These are phyloP conservation scores for Pezicula rhizophila DNA, from an alignment of 2,329 filamentous ascomycete species.

Conservation along the genomic window DNA sequence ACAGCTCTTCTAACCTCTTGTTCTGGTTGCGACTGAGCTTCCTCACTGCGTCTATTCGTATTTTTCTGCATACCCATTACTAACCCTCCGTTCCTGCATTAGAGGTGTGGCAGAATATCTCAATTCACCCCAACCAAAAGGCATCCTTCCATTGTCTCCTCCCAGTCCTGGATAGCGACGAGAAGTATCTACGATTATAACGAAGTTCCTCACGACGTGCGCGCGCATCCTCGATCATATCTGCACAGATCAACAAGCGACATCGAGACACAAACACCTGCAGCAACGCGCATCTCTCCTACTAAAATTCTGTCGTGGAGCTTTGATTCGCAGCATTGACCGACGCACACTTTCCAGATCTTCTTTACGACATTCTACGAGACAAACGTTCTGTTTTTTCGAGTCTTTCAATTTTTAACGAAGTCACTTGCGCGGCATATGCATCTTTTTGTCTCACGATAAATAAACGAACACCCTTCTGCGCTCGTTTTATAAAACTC, in stretches of 20 bases:
- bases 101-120: slow-evolving; percentile 23
- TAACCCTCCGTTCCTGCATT: slow-evolving; percentile 28
- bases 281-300: slow-evolving; percentile 26
- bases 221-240: slow-evolving; percentile 19
- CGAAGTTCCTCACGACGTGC: slow-evolving; percentile 18
- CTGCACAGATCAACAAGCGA: slow-evolving; percentile 27
- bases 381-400: slow-evolving; percentile 31
- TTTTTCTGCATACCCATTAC: slow-evolving; percentile 1
- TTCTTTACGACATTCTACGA: slow-evolving; percentile 38
- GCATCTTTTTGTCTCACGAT: slow-evolving; percentile 22
- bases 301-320: slow-evolving; percentile 25
- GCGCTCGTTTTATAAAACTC: slow-evolving; percentile 19
- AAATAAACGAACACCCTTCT: slow-evolving; percentile 19
- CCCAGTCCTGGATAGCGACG: slow-evolving; percentile 4
- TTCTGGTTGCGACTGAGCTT: not conserved
- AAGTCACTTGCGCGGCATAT: slow-evolving; percentile 21
- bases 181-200: slow-evolving; percentile 20
- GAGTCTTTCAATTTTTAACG: slow-evolving; percentile 23
- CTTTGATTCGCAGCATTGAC: slow-evolving; percentile 26
- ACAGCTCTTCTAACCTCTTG: not conserved
- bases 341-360: slow-evolving; percentile 24
- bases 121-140: slow-evolving; percentile 11
- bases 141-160: slow-evolving; percentile 7
- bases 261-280: slow-evolving; percentile 29
- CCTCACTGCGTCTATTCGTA: not conserved